phyloP scores from a whole-genome alignment of 2,329 filamentous ascomycete genomes.

The Penicillium fuscoglaucum region DNA sequence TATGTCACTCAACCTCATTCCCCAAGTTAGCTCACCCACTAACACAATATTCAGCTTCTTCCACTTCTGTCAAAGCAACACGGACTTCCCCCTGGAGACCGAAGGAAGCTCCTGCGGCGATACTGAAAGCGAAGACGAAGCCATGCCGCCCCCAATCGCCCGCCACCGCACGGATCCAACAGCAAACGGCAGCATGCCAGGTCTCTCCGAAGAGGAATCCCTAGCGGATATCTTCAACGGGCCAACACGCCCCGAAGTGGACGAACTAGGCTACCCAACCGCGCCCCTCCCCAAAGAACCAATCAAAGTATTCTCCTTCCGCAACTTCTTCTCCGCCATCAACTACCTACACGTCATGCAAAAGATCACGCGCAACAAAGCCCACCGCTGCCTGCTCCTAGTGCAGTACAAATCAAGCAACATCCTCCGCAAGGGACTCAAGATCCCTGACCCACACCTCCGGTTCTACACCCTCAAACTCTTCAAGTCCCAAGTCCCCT shows the following conservation, averaged over 20 bases:
- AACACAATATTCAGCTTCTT: slow-evolving; percentile 67
- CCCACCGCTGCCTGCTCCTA: slow-evolving; percentile 87
- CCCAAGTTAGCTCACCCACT: slow-evolving; percentile 8
- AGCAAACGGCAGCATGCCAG: slow-evolving; percentile 26
- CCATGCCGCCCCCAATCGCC: slow-evolving; percentile 77
- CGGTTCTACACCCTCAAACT: slow-evolving; percentile 94
- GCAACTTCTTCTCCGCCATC: slow-evolving; percentile 93
- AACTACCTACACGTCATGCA: slow-evolving; percentile 96
- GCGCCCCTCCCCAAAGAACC: slow-evolving; percentile 66
- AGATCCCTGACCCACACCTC: slow-evolving; percentile 82
- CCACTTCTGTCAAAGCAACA: slow-evolving; percentile 77
- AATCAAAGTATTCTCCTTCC: slow-evolving; percentile 86
- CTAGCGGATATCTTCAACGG: slow-evolving; percentile 27
- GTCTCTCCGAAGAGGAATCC: slow-evolving; percentile 29
- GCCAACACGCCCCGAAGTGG: slow-evolving; percentile 60
- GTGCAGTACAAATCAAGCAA: slow-evolving; percentile 94
- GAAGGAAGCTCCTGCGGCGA: slow-evolving; percentile 38
- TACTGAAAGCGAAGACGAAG: slow-evolving; percentile 64
- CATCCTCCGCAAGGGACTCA: slow-evolving; percentile 86
- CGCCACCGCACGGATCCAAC: slow-evolving; percentile 51
- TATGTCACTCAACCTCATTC: slow-evolving; percentile 40
- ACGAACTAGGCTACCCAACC: slow-evolving; percentile 80
- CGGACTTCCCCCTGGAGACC: slow-evolving; percentile 55
- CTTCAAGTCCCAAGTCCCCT: slow-evolving; percentile 98
- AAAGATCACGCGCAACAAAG: slow-evolving; percentile 94